phyloP scores from a whole-genome alignment of 1,284 basidiomycete genomes.

The Cutaneotrichosporon daszewskae region DNA sequence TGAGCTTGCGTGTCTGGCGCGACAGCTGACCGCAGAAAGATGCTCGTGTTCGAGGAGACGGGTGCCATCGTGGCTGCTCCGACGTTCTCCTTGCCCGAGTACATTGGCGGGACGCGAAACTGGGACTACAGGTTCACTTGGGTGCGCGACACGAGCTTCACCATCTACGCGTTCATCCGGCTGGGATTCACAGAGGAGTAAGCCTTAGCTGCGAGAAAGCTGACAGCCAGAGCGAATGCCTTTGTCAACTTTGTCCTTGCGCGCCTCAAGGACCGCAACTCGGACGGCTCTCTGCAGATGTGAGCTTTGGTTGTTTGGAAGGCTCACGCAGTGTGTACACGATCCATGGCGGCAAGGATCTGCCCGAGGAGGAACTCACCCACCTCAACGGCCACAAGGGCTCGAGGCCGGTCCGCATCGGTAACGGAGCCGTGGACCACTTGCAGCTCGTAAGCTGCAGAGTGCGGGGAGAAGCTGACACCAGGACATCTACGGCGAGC shows the following conservation, averaged over 20 bases:
- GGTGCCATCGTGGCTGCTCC: constrained; percentile 85
- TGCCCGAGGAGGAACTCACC: constrained; percentile 73
- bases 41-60: constrained; percentile 47
- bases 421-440: constrained; percentile 84
- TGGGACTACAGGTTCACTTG: constrained; percentile 56
- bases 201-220: constrained; percentile 43
- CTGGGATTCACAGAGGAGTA: constrained; percentile 84
- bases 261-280: constrained; percentile 69
- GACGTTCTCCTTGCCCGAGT: constrained; percentile 86
- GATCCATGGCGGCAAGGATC: constrained; percentile 61
- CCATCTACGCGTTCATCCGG: constrained; percentile 81
- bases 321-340: constrained; percentile 45
- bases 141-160: constrained; percentile 86
- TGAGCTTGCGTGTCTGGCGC: constrained; percentile 11
- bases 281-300: constrained; percentile 86
- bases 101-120: constrained; percentile 77
- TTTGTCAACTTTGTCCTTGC: constrained; percentile 87
- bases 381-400: constrained; percentile 83
- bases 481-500: constrained; percentile 84
- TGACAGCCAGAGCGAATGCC: constrained; percentile 34
- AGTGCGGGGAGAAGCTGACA: constrained; percentile 31
- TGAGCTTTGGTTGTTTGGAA: constrained; percentile 32
- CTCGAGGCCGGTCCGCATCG: constrained; percentile 59
- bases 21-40: constrained; percentile 33
- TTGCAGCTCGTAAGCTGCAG: constrained; percentile 63